A percentile compares a stretch with the other conserved stretches of the same genome.
Evolutionary conservation across 257 asterid genomes (phyloP).

Genomic region (Mitragyna speciosa): DNA sequence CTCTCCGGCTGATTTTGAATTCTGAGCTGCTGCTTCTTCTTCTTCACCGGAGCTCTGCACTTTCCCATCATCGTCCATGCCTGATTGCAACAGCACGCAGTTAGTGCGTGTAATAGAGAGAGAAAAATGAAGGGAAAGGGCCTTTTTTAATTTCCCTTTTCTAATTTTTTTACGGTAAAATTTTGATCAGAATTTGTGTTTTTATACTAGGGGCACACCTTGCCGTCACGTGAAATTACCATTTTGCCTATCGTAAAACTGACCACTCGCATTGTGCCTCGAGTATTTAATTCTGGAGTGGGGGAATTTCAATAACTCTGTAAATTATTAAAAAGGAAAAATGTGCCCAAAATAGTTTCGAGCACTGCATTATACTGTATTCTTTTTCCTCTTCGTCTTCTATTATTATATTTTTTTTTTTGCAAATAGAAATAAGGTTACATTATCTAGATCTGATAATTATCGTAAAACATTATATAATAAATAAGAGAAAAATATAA

Average conservation of each 20-base stretch:
- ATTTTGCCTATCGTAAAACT: too few species aligned
- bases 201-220: background rate
- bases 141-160: background rate
- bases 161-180: background rate
- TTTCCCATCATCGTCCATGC: constrained; percentile 25
- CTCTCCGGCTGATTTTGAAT: constrained; percentile 5
- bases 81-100: constrained; percentile 8
- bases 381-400: too few species aligned
- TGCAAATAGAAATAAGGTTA: too few species aligned
- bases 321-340: too few species aligned
- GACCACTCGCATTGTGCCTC: too few species aligned
- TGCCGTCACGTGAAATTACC: background rate
- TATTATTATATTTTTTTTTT: background rate
- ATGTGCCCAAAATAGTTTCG: too few species aligned
- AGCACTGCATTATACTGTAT: too few species aligned
- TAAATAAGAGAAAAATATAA: too few species aligned
- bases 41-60: constrained; percentile 10
- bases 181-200: background rate
- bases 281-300: too few species aligned
- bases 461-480: too few species aligned
- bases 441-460: too few species aligned
- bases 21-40: constrained; percentile 3
- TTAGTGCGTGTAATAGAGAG: constrained; percentile 15
- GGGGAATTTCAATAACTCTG: too few species aligned
- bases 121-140: constrained; percentile 21